These are phyloP conservation scores for Suhomyces canberraensis DNA, from an alignment of 805 yeast genomes.

Conservation along the genomic window DNA sequence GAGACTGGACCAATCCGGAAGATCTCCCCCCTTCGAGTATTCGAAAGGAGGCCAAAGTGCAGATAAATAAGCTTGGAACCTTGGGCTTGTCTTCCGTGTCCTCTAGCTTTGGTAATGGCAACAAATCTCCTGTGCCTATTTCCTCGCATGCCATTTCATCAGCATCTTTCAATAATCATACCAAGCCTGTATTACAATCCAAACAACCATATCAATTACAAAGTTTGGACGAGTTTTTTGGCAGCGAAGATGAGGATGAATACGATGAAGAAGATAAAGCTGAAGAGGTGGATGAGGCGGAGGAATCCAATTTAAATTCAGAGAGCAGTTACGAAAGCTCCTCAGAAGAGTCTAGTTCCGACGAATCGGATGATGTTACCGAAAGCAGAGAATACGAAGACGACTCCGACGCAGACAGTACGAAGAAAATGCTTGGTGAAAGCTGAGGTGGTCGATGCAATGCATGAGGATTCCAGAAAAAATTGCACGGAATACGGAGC, in stretches of 20 bases:
- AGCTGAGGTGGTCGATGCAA: not conserved
- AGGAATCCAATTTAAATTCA: slow-evolving; percentile 13
- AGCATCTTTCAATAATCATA: slow-evolving; percentile 7
- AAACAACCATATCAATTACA: slow-evolving; percentile 55
- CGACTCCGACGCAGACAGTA: slow-evolving; percentile 4
- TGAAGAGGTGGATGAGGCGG: slow-evolving; percentile 12
- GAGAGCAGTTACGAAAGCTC: slow-evolving; percentile 7
- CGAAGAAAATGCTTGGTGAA: slow-evolving; percentile 4
- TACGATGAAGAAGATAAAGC: slow-evolving; percentile 15
- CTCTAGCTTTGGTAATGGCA: slow-evolving; percentile 5
- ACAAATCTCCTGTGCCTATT: slow-evolving; percentile 18
- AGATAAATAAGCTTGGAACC: slow-evolving; percentile 9
- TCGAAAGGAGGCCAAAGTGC: slow-evolving; percentile 23
- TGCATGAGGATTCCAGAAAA: too few species aligned
- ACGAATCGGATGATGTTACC: slow-evolving; percentile 1
- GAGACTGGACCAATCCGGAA: slow-evolving; percentile 44
- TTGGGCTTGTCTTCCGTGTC: slow-evolving; percentile 9
- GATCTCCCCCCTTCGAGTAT: slow-evolving; percentile 28
- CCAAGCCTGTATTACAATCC: slow-evolving; percentile 6
- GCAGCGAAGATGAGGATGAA: slow-evolving; percentile 23
- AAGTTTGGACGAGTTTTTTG: slow-evolving; percentile 84
- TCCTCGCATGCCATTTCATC: slow-evolving; percentile 26
- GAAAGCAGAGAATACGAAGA: not conserved
- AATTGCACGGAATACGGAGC: too few species aligned
- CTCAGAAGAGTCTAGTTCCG: not conserved